Percentiles rank a stretch among this genome's conserved stretches.
These are phyloP conservation scores for Aspergillus sp. DNA, from an alignment of 2,329 filamentous ascomycete species.

Conservation along the genomic window DNA sequence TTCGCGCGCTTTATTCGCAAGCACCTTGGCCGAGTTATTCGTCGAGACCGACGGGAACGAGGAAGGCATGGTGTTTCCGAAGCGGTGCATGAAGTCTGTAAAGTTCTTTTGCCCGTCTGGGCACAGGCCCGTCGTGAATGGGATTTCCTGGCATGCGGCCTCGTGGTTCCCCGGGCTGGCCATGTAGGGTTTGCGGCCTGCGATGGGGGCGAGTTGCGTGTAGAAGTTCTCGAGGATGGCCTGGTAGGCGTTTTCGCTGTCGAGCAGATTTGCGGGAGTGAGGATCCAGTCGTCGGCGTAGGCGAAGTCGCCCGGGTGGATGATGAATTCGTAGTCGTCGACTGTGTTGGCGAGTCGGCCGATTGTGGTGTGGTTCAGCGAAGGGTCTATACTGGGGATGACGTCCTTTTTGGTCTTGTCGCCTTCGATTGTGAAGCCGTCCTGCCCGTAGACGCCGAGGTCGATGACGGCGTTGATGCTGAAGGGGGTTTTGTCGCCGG, in stretches of 20 bases:
- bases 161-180: slow-evolving; percentile 61
- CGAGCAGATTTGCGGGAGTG: slow-evolving; percentile 47
- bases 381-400: slow-evolving; percentile 52
- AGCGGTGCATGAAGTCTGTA: slow-evolving; percentile 60
- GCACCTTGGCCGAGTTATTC: slow-evolving; percentile 41
- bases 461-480: slow-evolving; percentile 55
- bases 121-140: slow-evolving; percentile 24
- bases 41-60: slow-evolving; percentile 52
- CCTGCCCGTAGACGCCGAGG: slow-evolving; percentile 54
- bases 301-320: slow-evolving; percentile 49
- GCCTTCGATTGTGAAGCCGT: slow-evolving; percentile 52
- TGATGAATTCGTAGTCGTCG: slow-evolving; percentile 55
- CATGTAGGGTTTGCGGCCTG: slow-evolving; percentile 58
- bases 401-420: slow-evolving; percentile 49
- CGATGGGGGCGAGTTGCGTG: slow-evolving; percentile 54
- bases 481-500: slow-evolving; percentile 58
- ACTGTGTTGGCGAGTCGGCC: slow-evolving; percentile 52
- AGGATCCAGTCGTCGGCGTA: slow-evolving; percentile 62
- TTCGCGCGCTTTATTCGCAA: slow-evolving; percentile 47
- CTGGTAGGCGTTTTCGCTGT: slow-evolving; percentile 55
- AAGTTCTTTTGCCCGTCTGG: slow-evolving; percentile 59
- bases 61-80: slow-evolving; percentile 53
- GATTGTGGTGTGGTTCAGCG: slow-evolving; percentile 61
- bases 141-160: slow-evolving; percentile 47
- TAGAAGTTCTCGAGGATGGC: slow-evolving; percentile 60